Evolutionary conservation across 441 rosid species (phyloP).

Genomic region (Croton laevigatus): DNA sequence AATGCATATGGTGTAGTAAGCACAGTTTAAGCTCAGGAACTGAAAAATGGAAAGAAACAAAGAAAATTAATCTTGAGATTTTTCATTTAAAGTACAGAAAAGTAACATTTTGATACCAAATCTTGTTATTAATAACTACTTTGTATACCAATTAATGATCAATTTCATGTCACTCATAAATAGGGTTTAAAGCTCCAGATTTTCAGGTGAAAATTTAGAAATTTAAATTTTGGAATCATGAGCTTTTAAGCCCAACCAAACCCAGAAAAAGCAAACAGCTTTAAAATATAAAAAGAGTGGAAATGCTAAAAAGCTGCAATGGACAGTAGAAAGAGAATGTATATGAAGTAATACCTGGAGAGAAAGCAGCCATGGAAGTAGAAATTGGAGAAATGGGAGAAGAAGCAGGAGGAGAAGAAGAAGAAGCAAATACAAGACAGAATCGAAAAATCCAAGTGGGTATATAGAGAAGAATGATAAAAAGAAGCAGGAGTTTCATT

Average conservation of each 20-base stretch:
- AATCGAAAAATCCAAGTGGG: slow-evolving; percentile 35
- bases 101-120: slow-evolving; percentile 4
- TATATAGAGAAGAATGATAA: slow-evolving; percentile 36
- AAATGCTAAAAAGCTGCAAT: not conserved
- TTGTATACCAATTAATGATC: not conserved
- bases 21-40: slow-evolving; percentile 3
- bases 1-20: not conserved
- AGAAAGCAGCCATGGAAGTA: slow-evolving; percentile 48
- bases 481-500: slow-evolving; percentile 45
- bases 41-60: slow-evolving; percentile 14
- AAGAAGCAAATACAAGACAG: slow-evolving; percentile 27
- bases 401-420: slow-evolving; percentile 32
- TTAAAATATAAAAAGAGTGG: not conserved
- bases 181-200: not conserved
- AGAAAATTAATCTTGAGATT: slow-evolving; percentile 4
- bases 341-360: slow-evolving; percentile 55
- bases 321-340: not conserved
- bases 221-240: slow-evolving; percentile 13
- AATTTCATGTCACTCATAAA: not conserved
- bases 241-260: not conserved
- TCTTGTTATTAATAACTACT: not conserved
- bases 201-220: slow-evolving; percentile 9
- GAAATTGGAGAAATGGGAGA: slow-evolving; percentile 39
- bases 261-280: not conserved
- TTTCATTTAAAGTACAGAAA: slow-evolving; percentile 9